phyloP scores from a whole-genome alignment of 306 rosid species.

The Glycine latifolia region DNA sequence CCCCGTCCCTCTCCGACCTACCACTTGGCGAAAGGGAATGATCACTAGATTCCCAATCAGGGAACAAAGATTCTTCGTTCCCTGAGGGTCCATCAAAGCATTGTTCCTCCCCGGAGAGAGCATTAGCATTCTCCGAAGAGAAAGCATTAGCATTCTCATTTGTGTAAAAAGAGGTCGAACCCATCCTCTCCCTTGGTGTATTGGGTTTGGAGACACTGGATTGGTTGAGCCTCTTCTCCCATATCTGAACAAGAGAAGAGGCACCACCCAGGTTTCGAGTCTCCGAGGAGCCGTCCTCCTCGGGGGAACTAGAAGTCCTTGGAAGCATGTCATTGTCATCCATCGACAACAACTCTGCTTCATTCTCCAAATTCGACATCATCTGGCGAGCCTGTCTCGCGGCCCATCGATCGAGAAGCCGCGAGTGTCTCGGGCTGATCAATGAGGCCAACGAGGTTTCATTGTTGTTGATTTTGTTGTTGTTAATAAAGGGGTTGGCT shows the following conservation, averaged over 20 bases:
- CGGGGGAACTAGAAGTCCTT: conserved; percentile 44
- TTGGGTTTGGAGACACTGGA: conserved; percentile 40
- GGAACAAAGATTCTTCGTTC: conserved; percentile 49
- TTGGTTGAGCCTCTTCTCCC: conserved; percentile 84
- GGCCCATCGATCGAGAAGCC: conserved; percentile 52
- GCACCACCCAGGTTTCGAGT: conserved; percentile 58
- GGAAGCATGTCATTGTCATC: background rate
- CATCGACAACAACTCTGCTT: conserved; percentile 44
- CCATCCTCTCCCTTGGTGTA: background rate
- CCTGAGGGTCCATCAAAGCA: conserved; percentile 13
- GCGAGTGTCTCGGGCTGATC: conserved; percentile 42
- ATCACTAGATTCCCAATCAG: conserved; percentile 62
- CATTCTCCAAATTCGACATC: conserved; percentile 53
- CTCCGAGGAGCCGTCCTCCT: conserved; percentile 37
- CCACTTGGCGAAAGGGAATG: conserved; percentile 46
- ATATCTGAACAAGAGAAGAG: conserved; percentile 85
- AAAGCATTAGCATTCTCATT: conserved; percentile 7
- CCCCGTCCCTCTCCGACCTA: conserved; percentile 54
- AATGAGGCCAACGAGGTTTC: background rate
- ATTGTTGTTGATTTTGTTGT: background rate
- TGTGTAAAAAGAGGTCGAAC: background rate
- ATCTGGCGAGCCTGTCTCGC: conserved; percentile 49
- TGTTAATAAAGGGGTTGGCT: background rate
- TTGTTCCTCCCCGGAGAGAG: conserved; percentile 42
- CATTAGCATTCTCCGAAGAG: background rate